Base-by-base conservation (phyloP, 1,284 basidiomycete species). In the Boletus albobrunnescens region DNA sequence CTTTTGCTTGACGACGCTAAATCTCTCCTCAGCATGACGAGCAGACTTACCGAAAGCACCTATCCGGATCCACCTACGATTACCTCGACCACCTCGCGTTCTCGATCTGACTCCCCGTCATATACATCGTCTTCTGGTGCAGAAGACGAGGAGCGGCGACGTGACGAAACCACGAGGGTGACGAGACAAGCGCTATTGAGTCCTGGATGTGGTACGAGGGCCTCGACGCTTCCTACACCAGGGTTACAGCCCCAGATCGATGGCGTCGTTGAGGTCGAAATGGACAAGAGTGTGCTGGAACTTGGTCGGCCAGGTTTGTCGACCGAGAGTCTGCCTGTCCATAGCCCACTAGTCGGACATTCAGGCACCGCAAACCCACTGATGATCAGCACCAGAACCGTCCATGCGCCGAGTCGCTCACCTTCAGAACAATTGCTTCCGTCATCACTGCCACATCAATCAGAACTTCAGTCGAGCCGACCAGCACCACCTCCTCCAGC, bases 1-100 rank as follows among this genome's bases (percentile, higher is more conserved):
- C 55, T 46, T 37, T 39, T 49, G 27, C 51, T 47, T 16, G 64
- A 66, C 20, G 61, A 63, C 14, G 49, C 60, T 23, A 63, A 66
- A 38, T 64, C 64, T 3, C 53, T 62, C 24, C 42, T 66, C 5
- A 67, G 63, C 35, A 58, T 62, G 54, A 61, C 61, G 19, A 67
- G 65, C 37, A 51, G 54, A 20, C 53, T 58, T 36, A 61, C 60
- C 1, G 63, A 53, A 41, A 65, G 60, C 4, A 65, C 63, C 16
- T 65, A 56, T 39, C 61, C 55, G 19, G 63, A 65, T 45, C 52
- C 55, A 7, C 47, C 61, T 13, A 61, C 59, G 23, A 49, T 62
- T 22, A 46, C 40, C 6, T 65, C 63, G 10, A 50, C 49, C 43
- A 50, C 51, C 37, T 65, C 58, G 12, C 47, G 37, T 13, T 50